Conservation (phyloP, 768 basidiomycete species). For the Mycena pura region DNA sequence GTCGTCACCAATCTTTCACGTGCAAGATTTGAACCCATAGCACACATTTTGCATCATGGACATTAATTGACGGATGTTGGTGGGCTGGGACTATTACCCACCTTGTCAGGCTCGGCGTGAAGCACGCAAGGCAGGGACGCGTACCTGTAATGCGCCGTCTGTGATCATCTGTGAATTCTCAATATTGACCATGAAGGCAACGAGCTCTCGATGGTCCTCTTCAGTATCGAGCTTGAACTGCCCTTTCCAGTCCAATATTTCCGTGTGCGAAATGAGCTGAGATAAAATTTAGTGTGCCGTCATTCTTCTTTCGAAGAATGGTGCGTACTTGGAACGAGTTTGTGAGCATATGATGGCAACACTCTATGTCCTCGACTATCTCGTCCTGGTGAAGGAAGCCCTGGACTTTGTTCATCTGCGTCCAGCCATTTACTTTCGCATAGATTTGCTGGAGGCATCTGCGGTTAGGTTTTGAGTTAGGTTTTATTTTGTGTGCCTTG, state of each 20-base stretch:
- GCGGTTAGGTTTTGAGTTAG: too few species aligned
- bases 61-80: constrained; percentile 51
- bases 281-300: neutral
- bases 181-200: constrained; percentile 52
- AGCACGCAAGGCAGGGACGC: neutral
- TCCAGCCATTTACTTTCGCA: constrained; percentile 51
- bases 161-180: constrained; percentile 46
- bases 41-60: constrained; percentile 55
- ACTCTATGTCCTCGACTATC: constrained; percentile 51
- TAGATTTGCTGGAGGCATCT: constrained; percentile 45
- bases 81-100: constrained; percentile 31
- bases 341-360: constrained; percentile 51
- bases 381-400: constrained; percentile 55
- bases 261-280: constrained; percentile 54
- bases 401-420: constrained; percentile 43
- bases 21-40: too few species aligned
- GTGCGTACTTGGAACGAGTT: constrained; percentile 58
- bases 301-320: neutral
- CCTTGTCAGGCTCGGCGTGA: neutral
- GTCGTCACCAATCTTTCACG: neutral
- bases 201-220: constrained; percentile 51
- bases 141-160: constrained; percentile 33
- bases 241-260: constrained; percentile 55
- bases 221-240: constrained; percentile 46
- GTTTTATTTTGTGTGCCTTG: neutral